A percentile compares a stretch with the other conserved stretches of the same genome.
These are phyloP conservation scores for Lentinula novae-zelandiae DNA, from an alignment of 1,284 basidiomycete species.

Conservation along the genomic window DNA sequence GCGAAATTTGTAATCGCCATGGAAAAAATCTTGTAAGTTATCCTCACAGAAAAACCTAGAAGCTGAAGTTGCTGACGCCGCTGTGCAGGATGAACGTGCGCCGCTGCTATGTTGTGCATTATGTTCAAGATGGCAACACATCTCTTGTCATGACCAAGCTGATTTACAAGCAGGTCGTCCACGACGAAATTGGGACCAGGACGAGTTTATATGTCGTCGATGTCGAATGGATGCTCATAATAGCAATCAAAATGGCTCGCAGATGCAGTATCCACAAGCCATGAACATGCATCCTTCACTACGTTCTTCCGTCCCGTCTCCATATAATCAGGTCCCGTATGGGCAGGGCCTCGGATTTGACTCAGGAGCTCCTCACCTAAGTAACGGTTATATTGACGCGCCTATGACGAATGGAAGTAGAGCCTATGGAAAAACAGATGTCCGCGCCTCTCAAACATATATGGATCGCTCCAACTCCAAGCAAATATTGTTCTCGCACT, in stretches of 20 bases:
- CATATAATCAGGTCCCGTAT: conserved; percentile 11
- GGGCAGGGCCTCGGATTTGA: conserved; percentile 2
- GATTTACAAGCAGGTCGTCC: conserved; percentile 55
- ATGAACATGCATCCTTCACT: conserved; percentile 9
- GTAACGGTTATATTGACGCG: conserved; percentile 3
- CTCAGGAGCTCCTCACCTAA: background rate
- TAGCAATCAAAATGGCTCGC: conserved; percentile 15
- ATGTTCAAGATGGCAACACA: conserved; percentile 84
- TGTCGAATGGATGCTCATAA: conserved; percentile 31
- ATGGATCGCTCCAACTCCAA: conserved; percentile 4
- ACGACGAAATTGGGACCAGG: conserved; percentile 67
- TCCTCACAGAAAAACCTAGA: background rate
- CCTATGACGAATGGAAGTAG: background rate
- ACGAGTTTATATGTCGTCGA: conserved; percentile 59
- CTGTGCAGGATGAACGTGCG: conserved; percentile 62
- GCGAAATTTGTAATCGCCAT: conserved; percentile 72
- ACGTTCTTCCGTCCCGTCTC: background rate
- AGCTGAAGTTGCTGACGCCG: background rate
- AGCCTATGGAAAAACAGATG: conserved; percentile 8
- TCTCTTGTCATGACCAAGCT: conserved; percentile 67
- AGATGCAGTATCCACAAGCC: conserved; percentile 19
- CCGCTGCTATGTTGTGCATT: conserved; percentile 77
- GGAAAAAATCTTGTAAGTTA: conserved; percentile 65
- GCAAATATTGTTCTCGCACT: conserved; percentile 42
- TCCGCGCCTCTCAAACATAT: conserved; percentile 6